phyloP scores from a whole-genome alignment of 768 basidiomycete species.

The Suillus plorans region DNA sequence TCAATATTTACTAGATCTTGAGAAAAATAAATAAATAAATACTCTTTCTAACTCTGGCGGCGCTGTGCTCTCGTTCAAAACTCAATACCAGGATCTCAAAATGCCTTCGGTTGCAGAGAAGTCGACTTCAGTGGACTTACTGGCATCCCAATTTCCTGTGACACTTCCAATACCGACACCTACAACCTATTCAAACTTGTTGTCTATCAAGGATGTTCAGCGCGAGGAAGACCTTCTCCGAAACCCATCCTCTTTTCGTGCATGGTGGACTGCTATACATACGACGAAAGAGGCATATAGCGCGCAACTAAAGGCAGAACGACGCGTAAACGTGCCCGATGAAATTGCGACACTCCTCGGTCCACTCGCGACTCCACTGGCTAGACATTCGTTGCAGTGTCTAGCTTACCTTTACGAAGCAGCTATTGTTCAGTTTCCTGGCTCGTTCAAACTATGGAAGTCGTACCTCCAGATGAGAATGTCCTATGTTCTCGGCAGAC shows the following conservation, averaged over 20 bases:
- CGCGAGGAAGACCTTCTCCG: constrained; percentile 93
- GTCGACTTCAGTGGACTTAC: constrained; percentile 46
- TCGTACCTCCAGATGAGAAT: constrained; percentile 84
- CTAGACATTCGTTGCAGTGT: constrained; percentile 77
- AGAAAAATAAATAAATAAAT: constrained; percentile 2
- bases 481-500: constrained; percentile 82
- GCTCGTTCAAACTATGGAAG: constrained; percentile 95
- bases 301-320: constrained; percentile 56
- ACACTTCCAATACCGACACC: constrained; percentile 85
- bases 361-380: constrained; percentile 69
- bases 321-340: constrained; percentile 44
- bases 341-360: constrained; percentile 67
- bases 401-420: constrained; percentile 93
- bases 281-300: constrained; percentile 66
- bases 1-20: not conserved
- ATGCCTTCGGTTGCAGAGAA: constrained; percentile 61
- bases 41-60: not conserved
- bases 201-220: constrained; percentile 73
- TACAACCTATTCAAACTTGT: constrained; percentile 69
- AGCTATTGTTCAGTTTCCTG: constrained; percentile 83
- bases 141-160: constrained; percentile 72
- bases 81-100: constrained; percentile 15
- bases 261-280: constrained; percentile 90
- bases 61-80: not conserved
- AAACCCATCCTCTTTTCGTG: constrained; percentile 87